Evolutionary conservation across 2,329 filamentous ascomycete genomes (phyloP).

Genomic region (Pseudogymnoascus pannorum): DNA sequence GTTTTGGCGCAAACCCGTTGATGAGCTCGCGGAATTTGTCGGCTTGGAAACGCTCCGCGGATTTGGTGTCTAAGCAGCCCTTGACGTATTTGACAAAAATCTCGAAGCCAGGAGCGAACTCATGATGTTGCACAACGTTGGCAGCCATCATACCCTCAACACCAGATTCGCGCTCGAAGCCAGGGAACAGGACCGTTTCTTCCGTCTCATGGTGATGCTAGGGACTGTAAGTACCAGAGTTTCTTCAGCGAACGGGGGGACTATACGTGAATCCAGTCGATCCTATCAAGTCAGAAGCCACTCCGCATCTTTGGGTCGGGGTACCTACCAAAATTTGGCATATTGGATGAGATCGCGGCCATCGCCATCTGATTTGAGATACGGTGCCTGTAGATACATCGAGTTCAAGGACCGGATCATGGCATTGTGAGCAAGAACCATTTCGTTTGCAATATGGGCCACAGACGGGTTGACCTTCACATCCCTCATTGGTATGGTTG

Average conservation of each 20-base stretch:
- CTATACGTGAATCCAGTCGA: background rate
- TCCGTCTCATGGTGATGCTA: slow-evolving; percentile 35
- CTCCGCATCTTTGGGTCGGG: background rate
- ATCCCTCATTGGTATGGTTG: slow-evolving; percentile 9
- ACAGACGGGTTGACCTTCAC: background rate
- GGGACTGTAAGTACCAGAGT: slow-evolving; percentile 27
- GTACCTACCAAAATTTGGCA: background rate
- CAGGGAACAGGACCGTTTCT: slow-evolving; percentile 34
- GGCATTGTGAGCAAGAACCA: slow-evolving; percentile 30
- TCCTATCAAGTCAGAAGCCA: background rate
- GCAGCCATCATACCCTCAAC: slow-evolving; percentile 34
- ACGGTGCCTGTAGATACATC: slow-evolving; percentile 31
- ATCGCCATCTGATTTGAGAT: slow-evolving; percentile 33
- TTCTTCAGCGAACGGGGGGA: slow-evolving; percentile 21
- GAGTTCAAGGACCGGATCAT: slow-evolving; percentile 33
- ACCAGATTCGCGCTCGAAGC: slow-evolving; percentile 30
- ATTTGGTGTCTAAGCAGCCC: slow-evolving; percentile 22
- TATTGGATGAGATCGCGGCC: slow-evolving; percentile 26
- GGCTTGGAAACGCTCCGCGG: slow-evolving; percentile 27
- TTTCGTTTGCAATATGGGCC: slow-evolving; percentile 27
- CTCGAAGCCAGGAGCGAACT: slow-evolving; percentile 33
- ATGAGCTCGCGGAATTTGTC: slow-evolving; percentile 27
- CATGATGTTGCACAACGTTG: slow-evolving; percentile 36
- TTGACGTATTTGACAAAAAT: slow-evolving; percentile 29
- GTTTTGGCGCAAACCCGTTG: slow-evolving; percentile 30